These are phyloP conservation scores for Diaporthe citriasiana DNA, from an alignment of 2,329 filamentous ascomycete species.

Conservation along the genomic window DNA sequence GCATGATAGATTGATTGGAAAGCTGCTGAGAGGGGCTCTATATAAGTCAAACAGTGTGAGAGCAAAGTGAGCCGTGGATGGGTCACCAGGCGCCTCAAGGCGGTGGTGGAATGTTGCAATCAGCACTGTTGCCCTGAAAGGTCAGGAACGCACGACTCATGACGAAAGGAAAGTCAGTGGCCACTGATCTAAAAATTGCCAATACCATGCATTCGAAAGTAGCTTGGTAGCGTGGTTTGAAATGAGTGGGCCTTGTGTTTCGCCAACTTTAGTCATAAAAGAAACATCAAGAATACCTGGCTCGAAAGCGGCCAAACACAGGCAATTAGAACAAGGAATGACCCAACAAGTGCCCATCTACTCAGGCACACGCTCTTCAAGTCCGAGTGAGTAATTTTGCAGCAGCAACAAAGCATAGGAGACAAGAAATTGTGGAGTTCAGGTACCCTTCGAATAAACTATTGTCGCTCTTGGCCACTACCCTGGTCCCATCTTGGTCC, in stretches of 20 bases:
- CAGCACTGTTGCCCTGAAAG: background rate
- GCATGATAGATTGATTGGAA: background rate
- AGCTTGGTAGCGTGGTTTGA: conserved; percentile 21
- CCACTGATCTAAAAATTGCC: conserved; percentile 26
- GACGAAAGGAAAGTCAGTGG: background rate
- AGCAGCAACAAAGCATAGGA: background rate
- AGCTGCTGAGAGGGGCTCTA: background rate
- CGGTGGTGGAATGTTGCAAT: background rate
- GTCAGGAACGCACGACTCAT: background rate
- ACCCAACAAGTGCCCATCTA: background rate
- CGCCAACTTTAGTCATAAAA: background rate
- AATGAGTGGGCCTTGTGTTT: conserved; percentile 16
- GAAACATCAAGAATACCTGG: background rate
- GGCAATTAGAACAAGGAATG: background rate
- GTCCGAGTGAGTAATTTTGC: background rate
- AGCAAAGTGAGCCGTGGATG: background rate
- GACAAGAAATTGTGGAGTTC: background rate
- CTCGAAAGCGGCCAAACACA: too few species aligned
- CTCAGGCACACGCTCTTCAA: conserved; percentile 1
- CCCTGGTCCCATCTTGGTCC: background rate
- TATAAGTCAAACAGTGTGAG: background rate
- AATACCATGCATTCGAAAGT: background rate
- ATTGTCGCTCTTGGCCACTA: background rate
- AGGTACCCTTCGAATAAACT: conserved; percentile 26
- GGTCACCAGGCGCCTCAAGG: background rate